Conservation (phyloP, 805 yeast genomes). For the Yamadazyma akitaensis region DNA sequence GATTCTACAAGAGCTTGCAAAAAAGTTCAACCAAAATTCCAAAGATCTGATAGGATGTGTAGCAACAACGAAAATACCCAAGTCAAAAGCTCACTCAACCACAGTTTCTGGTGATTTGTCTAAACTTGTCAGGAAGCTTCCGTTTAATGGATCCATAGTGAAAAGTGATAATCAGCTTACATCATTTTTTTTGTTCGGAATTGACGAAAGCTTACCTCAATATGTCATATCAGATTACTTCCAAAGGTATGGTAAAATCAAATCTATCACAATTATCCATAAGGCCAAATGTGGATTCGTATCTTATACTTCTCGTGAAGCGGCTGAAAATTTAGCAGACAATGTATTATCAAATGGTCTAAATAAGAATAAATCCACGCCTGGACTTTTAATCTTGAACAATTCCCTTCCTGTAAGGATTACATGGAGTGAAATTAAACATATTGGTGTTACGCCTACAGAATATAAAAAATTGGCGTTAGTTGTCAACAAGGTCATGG, state of each 20-base stretch:
- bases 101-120: constrained; percentile 39
- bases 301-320: constrained; percentile 44
- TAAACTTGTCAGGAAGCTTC: constrained; percentile 56
- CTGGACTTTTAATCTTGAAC: constrained; percentile 32
- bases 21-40: background rate
- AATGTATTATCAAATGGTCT: constrained; percentile 22
- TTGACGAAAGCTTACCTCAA: constrained; percentile 64
- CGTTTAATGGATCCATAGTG: constrained; percentile 58
- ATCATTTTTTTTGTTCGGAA: constrained; percentile 73
- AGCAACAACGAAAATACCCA: constrained; percentile 1
- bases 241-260: constrained; percentile 41
- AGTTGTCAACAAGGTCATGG: constrained; percentile 52
- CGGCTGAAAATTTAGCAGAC: constrained; percentile 47
- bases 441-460: constrained; percentile 38
- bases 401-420: constrained; percentile 46
- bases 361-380: constrained; percentile 23
- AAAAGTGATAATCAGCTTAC: constrained; percentile 42
- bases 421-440: constrained; percentile 51
- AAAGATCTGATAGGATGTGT: background rate
- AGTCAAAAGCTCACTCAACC: background rate
- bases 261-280: constrained; percentile 50
- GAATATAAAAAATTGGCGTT: constrained; percentile 48
- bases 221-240: constrained; percentile 54
- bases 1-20: constrained; percentile 49
- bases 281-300: constrained; percentile 63